Evolutionary conservation across 179 eudicot species (phyloP).

Genomic region (Silene coronaria): DNA sequence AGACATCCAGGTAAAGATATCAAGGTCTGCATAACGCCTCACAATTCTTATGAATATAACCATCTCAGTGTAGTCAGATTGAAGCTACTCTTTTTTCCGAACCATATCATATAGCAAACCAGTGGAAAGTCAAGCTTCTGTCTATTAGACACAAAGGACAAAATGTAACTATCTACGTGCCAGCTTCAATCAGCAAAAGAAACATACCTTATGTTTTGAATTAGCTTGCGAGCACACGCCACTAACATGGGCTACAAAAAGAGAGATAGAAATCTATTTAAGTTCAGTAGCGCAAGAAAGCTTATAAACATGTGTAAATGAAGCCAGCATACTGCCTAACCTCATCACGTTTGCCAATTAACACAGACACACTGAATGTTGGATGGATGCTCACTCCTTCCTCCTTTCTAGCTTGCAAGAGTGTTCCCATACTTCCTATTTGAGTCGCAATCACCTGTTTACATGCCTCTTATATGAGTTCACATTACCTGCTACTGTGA

Average conservation of each 20-base stretch:
- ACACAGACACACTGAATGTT: constrained; percentile 2
- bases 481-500: background rate
- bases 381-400: background rate
- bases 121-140: background rate
- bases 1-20: background rate
- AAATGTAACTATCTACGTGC: background rate
- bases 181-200: background rate
- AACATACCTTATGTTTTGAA: constrained; percentile 8
- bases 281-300: background rate
- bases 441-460: constrained; percentile 17
- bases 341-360: constrained; percentile 16
- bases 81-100: background rate
- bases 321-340: background rate
- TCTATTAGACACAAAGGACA: background rate
- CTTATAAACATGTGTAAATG: background rate
- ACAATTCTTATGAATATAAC: background rate
- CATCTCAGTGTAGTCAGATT: background rate
- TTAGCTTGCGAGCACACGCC: constrained; percentile 14
- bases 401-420: constrained; percentile 9
- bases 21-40: background rate
- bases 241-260: constrained; percentile 6
- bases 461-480: background rate
- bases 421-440: constrained; percentile 14
- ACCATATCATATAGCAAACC: background rate
- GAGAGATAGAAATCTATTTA: background rate